Percentiles rank a stretch among this genome's conserved stretches.
Evolutionary conservation across 345 rosid species (phyloP).

Genomic region (Leavenworthia alabamica): DNA sequence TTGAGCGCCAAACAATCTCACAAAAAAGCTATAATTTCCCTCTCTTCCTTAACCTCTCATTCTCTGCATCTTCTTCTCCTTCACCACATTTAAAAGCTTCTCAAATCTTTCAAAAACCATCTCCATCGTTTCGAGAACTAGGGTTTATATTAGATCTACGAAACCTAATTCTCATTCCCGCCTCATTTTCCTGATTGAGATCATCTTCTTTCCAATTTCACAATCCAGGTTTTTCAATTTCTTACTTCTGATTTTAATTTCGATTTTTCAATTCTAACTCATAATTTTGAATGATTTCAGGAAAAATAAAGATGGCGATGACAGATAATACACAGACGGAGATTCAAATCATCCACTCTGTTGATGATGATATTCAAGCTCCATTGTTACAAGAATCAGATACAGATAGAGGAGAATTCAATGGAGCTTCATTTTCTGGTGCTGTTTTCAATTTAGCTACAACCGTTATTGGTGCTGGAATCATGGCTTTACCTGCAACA

Average conservation of each 20-base stretch:
- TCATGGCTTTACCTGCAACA: slow-evolving; percentile 96
- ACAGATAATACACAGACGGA: slow-evolving; percentile 34
- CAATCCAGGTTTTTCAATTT: background rate
- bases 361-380: slow-evolving; percentile 47
- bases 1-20: slow-evolving; percentile 9
- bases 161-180: background rate
- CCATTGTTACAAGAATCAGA: slow-evolving; percentile 48
- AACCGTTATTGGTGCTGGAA: slow-evolving; percentile 88
- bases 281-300: background rate
- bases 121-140: background rate
- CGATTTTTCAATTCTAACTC: background rate
- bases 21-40: background rate
- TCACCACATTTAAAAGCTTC: background rate
- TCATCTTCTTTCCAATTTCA: background rate
- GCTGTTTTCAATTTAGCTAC: slow-evolving; percentile 88
- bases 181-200: background rate
- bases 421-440: slow-evolving; percentile 86
- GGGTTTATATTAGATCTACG: background rate
- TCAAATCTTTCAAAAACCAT: background rate
- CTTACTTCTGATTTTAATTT: background rate
- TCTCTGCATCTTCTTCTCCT: background rate
- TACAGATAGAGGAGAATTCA: slow-evolving; percentile 40
- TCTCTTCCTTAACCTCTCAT: slow-evolving; percentile 4
- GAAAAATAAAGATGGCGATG: slow-evolving; percentile 40
- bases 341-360: slow-evolving; percentile 16